Conservation (phyloP, 2,329 filamentous ascomycete species). For the Penicillium hesseltinei region DNA sequence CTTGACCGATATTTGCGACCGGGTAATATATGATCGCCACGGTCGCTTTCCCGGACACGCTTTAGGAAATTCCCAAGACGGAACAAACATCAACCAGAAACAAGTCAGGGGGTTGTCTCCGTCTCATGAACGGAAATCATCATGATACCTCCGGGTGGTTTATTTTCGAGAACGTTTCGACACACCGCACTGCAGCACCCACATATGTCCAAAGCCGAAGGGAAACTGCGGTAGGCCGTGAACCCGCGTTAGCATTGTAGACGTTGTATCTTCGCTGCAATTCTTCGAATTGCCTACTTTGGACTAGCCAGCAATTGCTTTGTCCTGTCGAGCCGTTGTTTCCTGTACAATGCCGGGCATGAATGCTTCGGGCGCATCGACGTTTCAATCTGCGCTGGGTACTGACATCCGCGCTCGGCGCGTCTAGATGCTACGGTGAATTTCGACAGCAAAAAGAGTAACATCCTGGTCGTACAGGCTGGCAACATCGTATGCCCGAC, state of each 20-base stretch:
- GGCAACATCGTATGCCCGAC: background rate
- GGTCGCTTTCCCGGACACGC: background rate
- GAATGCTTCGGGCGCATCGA: slow-evolving; percentile 3
- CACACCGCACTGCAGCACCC: background rate
- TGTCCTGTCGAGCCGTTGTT: background rate
- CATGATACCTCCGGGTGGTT: no score
- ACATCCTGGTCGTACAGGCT: background rate
- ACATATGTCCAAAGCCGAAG: slow-evolving; percentile 11
- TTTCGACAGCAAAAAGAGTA: background rate
- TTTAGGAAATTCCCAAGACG: background rate
- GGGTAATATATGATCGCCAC: slow-evolving; percentile 5
- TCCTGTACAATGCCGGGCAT: background rate
- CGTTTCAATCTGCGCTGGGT: slow-evolving; percentile 6
- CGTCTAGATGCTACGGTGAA: slow-evolving; percentile 3
- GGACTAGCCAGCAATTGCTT: slow-evolving; percentile 4
- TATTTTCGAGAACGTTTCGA: slow-evolving; percentile 16
- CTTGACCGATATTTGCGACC: slow-evolving; percentile 10
- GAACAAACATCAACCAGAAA: background rate
- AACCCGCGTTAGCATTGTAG: slow-evolving; percentile 2
- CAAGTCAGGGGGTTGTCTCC: background rate
- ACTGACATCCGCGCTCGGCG: slow-evolving; percentile 6
- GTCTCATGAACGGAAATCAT: background rate
- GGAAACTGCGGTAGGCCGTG: background rate
- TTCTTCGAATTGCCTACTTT: slow-evolving; percentile 6
- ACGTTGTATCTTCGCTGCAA: slow-evolving; percentile 4